Base-by-base conservation (phyloP, 495 filamentous ascomycete species). In the Aspergillus bertholletiae region DNA sequence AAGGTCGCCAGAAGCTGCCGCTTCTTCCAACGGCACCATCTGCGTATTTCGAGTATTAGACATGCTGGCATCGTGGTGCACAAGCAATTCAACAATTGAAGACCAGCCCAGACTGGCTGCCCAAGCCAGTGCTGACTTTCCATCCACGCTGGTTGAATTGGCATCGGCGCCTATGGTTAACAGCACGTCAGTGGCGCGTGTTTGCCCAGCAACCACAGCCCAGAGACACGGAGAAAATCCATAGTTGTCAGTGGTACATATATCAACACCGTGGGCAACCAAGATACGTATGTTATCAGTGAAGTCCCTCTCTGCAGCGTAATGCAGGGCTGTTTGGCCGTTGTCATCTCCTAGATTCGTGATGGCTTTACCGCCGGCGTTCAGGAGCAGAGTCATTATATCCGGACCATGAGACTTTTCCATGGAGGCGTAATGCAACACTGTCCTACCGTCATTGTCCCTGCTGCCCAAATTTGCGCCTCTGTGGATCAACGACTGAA, bases 291-390 rank as follows among this genome's bases (percentile, higher is more conserved):
- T 65, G 49, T 39, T 2, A 9, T 61, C 54, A 41, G 21, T 62
- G 53, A 59, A 51, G 54, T 45, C 55, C 54, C 20, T 63, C 50
- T 59, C 52, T 28, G 59, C 55, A 60, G 64, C 64, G 62, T 65
- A 69, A 67, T 69, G 66, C 56, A 69, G 34, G 18, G 66, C 40
- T 40, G 64, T 63, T 54, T 67, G 64, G 55, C 61, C 61, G 48
- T 58, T 51, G n/a, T 64, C 49, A 49, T 68, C 63, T 30, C 56
- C 46, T 18, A 51, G 45, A 57, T 63, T 49, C 27, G 35, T 54
- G 53, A 51, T 51, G 22, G 54, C 45, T 46, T 53, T 54, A 53
- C 28, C 57, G 26, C 45, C 57, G 15, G 49, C 44, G 34, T 58
- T 55, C 43, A 58, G 43, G 15, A 58, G 45, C 52, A 58, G 43